Conservation (phyloP, 1,284 basidiomycete genomes). For the Trametes sp. region DNA sequence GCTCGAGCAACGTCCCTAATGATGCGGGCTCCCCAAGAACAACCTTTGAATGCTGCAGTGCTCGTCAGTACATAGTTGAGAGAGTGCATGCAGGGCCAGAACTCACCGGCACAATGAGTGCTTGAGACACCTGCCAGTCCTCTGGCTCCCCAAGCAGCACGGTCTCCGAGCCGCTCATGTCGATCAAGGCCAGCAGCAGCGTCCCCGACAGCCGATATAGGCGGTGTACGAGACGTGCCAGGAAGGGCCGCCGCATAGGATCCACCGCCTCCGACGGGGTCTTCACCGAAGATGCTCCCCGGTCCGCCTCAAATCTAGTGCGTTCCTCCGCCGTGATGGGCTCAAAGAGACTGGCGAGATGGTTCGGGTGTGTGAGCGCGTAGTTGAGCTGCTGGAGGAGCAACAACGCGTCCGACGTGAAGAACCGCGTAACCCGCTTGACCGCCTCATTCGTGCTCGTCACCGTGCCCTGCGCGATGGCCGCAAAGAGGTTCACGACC, state of each 20-base stretch:
- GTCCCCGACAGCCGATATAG: conserved; percentile 75
- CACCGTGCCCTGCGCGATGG: conserved; percentile 65
- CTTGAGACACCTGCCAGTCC: conserved; percentile 74
- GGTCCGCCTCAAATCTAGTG: conserved; percentile 67
- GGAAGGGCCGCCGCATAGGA: conserved; percentile 70
- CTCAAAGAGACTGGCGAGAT: conserved; percentile 82
- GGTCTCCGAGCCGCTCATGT: conserved; percentile 73
- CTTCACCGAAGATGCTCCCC: conserved; percentile 36
- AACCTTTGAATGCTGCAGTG: conserved; percentile 76
- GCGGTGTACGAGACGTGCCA: conserved; percentile 72
- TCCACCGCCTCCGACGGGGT: conserved; percentile 60
- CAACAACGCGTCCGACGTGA: conserved; percentile 69
- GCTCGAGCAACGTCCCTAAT: conserved; percentile 79
- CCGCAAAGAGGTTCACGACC: conserved; percentile 76
- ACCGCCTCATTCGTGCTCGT: conserved; percentile 55
- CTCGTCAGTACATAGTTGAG: conserved; percentile 24
- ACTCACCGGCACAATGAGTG: conserved; percentile 79
- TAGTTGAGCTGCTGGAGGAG: conserved; percentile 92
- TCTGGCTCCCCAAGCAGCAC: conserved; percentile 72
- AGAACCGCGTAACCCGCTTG: conserved; percentile 70
- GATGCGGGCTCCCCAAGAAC: conserved; percentile 81
- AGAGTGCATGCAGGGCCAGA: neutral
- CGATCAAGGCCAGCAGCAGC: conserved; percentile 73
- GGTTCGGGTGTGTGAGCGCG: conserved; percentile 89
- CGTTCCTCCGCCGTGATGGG: conserved; percentile 83